Evolutionary conservation across 1,284 basidiomycete genomes (phyloP).

Genomic region (Vanrija sp.): DNA sequence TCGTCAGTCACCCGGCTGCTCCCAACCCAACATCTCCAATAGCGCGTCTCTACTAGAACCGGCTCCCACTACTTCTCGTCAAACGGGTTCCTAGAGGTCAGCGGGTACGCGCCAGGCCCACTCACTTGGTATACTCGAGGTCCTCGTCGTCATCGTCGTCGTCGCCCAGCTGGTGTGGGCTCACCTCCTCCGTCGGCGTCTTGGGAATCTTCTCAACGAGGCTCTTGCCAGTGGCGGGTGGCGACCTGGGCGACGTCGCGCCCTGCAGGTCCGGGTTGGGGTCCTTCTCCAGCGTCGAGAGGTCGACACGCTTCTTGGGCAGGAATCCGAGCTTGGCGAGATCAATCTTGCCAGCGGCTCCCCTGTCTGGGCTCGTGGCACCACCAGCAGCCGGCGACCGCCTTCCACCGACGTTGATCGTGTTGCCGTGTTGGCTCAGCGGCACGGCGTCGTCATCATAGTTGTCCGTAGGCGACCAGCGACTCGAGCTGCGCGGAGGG

Average conservation of each 20-base stretch:
- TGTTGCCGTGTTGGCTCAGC: constrained; percentile 1
- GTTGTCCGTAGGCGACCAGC: constrained; percentile 45
- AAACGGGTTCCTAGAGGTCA: constrained; percentile 40
- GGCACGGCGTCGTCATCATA: constrained; percentile 30
- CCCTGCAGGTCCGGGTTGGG: not conserved
- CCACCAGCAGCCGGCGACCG: not conserved
- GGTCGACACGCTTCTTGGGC: constrained; percentile 47
- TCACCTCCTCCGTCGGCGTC: constrained; percentile 33
- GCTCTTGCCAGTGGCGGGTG: constrained; percentile 27
- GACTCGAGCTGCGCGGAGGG: constrained; percentile 8
- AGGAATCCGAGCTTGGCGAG: constrained; percentile 48
- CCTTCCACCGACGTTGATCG: constrained; percentile 13
- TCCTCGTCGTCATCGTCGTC: constrained; percentile 44
- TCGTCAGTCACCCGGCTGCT: too few species aligned
- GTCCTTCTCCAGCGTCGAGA: constrained; percentile 32
- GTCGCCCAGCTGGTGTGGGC: constrained; percentile 34
- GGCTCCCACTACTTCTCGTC: constrained; percentile 31
- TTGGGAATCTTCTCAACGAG: constrained; percentile 38
- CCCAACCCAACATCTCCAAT: too few species aligned
- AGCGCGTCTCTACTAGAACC: too few species aligned
- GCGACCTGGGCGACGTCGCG: constrained; percentile 2
- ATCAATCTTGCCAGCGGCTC: constrained; percentile 42
- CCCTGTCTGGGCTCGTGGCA: constrained; percentile 23
- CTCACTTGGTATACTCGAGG: constrained; percentile 48
- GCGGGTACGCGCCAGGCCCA: constrained; percentile 3